Base-by-base conservation (phyloP, 129 eudicot species). In the Mikania micrantha region DNA sequence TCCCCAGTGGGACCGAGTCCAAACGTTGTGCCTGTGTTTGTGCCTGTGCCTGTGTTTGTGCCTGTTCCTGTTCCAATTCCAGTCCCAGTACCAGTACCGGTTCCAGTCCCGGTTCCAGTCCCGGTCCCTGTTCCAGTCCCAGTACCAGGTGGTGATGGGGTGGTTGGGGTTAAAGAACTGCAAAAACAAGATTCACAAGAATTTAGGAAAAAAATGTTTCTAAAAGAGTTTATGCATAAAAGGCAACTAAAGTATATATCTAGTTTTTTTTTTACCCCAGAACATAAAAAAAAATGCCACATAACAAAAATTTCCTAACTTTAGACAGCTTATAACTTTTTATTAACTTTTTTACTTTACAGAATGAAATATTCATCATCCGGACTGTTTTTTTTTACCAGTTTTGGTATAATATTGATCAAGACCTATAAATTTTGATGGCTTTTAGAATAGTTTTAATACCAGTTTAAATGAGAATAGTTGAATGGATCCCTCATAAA, bases 1-100 rank as follows among this genome's bases (percentile, higher is more conserved):
- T 54, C 78, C 21, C 21, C 63, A 31, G 63, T 77, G 3, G 93
- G 93, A 20, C 68, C 92, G 5, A 83, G 75, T 22, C 81, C 77
- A 66, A 69, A 57, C 4, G 82, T 0, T 4, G 82, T 48, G 63
- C 2, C 47, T 69, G 49, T 34, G 54, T 63, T 76, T 4, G 60
- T 79, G n/a, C 70, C 75, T 0, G 76, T 71, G 0, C 80, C 74
- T 0, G 78, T 74, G 63, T 32, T 32, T 44, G 3, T 13, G 0
- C 74, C 70, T 0, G 75, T 78, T 0, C 73, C 77, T 0, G 77
- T 76, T 0, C 85, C 62, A 0, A 74, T 77, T 0, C 77, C 76
- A 0, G 74, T 28, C 0, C 31, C 27, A 0, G 79, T 77, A 1
- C 74, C 76, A 0, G 79, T 73, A 0, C 78, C 71, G 0, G 79